These are phyloP conservation scores for Discostella pseudostelligera DNA, from an alignment of 108 stramenopile species.

Conservation along the genomic window DNA sequence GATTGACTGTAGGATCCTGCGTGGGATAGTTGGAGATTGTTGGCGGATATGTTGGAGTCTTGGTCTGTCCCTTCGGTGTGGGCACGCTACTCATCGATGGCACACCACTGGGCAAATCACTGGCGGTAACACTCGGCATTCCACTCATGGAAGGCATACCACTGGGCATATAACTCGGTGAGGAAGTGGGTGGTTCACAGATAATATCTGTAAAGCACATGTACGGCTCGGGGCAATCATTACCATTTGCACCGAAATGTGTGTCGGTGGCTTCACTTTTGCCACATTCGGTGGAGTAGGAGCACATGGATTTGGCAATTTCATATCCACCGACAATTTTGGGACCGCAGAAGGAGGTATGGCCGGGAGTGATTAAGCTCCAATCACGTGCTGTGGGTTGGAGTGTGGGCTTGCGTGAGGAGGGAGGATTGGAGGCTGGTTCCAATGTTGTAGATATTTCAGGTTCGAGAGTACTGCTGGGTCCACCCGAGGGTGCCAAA, in stretches of 20 bases:
- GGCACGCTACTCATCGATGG: conserved; percentile 2
- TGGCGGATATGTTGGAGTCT: not conserved
- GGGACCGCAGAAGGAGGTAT: conserved; percentile 13
- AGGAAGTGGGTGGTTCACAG: not conserved
- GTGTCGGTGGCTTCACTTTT: not conserved
- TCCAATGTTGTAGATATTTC: not conserved
- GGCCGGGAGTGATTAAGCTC: not conserved
- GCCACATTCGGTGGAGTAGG: conserved; percentile 1
- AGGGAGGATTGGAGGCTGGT: not conserved
- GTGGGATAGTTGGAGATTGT: not conserved
- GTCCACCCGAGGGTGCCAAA: not conserved
- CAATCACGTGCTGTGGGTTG: not conserved
- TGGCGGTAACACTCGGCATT: not conserved
- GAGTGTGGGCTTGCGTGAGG: not conserved
- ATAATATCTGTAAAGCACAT: conserved; percentile 8
- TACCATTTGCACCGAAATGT: conserved; percentile 4
- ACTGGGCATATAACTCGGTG: not conserved
- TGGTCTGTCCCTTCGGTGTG: not conserved
- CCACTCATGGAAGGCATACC: not conserved
- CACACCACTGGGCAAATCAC: not conserved
- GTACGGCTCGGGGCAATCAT: conserved; percentile 4
- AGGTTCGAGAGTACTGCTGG: no score
- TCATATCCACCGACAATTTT: conserved; percentile 12
- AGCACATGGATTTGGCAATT: not conserved
- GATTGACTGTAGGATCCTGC: not conserved